Percentiles rank a stretch among this genome's conserved stretches.
Evolutionary conservation across 306 rosid species (phyloP).

Genomic region (Sophora flavescens): DNA sequence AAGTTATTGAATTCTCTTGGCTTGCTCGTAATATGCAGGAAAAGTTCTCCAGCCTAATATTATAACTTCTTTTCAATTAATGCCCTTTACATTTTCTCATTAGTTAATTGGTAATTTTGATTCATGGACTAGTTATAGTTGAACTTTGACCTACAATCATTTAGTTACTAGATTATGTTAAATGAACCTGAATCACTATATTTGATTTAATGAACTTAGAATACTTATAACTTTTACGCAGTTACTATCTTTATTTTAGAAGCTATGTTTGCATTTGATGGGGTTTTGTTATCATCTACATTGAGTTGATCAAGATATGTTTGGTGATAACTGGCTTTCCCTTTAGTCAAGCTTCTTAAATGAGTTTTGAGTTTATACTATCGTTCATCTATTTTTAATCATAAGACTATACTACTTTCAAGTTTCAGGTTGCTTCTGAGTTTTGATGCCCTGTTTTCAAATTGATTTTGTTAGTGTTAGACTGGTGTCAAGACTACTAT

Average conservation of each 20-base stretch:
- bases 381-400: too few relatives aligned
- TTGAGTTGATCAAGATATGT: neutral
- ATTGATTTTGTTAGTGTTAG: too few relatives aligned
- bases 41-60: too few relatives aligned
- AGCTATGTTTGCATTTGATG: neutral
- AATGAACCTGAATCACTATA: neutral
- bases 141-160: neutral
- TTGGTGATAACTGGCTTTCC: conserved; percentile 5
- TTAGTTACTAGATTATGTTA: conserved; percentile 5
- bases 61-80: conserved; percentile 6
- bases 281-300: conserved; percentile 12
- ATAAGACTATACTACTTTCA: too few relatives aligned
- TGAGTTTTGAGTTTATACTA: neutral
- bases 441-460: too few relatives aligned
- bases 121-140: too few relatives aligned
- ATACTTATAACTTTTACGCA: neutral
- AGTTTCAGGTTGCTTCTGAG: too few relatives aligned
- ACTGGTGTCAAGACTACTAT: too few relatives aligned
- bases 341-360: neutral
- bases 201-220: conserved; percentile 5
- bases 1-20: too few relatives aligned
- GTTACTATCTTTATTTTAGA: conserved; percentile 15
- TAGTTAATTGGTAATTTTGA: conserved; percentile 26
- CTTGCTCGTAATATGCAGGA: too few relatives aligned
- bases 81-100: conserved; percentile 17